Conservation (phyloP, 805 yeast genomes). For the Cyberlindnera petersonii region DNA sequence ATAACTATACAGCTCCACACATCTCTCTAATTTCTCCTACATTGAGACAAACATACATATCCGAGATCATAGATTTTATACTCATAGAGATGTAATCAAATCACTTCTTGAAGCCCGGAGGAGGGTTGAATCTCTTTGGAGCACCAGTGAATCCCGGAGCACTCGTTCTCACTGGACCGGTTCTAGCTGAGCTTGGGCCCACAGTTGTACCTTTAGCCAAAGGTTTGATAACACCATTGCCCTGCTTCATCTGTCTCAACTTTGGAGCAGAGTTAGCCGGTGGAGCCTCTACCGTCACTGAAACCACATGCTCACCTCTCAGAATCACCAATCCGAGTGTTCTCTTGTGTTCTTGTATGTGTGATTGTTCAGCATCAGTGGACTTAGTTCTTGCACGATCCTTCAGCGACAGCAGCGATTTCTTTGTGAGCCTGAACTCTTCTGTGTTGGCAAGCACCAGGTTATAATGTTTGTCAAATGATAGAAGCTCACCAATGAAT, state of each 20-base stretch:
- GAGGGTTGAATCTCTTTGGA: conserved; percentile 44
- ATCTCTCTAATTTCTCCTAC: no score
- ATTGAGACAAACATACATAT: no score
- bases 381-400: conserved; percentile 32
- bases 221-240: conserved; percentile 31
- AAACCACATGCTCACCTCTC: conserved; percentile 83
- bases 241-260: conserved; percentile 26
- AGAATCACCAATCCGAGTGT: conserved; percentile 75
- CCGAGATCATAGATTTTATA: no score
- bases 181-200: conserved; percentile 9
- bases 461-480: conserved; percentile 89
- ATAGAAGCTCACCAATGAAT: conserved; percentile 73
- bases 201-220: conserved; percentile 8
- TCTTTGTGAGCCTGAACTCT: conserved; percentile 73
- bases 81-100: no score
- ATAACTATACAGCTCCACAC: no score
- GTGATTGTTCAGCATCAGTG: conserved; percentile 32
- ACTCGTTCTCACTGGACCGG: conserved; percentile 28
- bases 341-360: conserved; percentile 62
- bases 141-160: conserved; percentile 32
- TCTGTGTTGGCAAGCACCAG: conserved; percentile 79
- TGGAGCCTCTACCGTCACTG: conserved; percentile 35
- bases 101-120: conserved; percentile 40
- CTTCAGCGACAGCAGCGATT: conserved; percentile 37
- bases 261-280: conserved; percentile 24